Evolutionary conservation across 768 basidiomycete genomes (phyloP).

Genomic region (Pulveroboletus frians): DNA sequence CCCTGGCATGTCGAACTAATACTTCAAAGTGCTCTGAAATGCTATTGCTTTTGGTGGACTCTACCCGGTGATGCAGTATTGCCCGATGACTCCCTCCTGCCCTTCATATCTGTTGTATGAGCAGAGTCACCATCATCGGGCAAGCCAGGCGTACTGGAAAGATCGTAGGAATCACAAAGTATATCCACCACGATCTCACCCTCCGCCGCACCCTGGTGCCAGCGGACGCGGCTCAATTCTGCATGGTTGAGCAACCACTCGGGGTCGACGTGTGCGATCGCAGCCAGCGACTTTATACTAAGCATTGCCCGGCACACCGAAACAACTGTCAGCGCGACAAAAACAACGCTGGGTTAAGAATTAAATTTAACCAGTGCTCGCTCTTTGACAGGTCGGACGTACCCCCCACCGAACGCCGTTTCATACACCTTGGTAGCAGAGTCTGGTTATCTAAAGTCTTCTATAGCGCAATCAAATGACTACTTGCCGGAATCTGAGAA

Average conservation of each 20-base stretch:
- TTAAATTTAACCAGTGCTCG: not conserved
- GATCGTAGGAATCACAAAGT: not conserved
- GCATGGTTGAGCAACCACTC: slow-evolving; percentile 42
- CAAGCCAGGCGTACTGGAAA: not conserved
- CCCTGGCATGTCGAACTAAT: too few species aligned
- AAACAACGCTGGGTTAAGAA: not conserved
- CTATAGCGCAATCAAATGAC: not conserved
- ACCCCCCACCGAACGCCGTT: slow-evolving; percentile 7
- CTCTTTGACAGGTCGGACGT: not conserved
- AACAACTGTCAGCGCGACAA: slow-evolving; percentile 14
- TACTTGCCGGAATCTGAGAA: slow-evolving; percentile 10
- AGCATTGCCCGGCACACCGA: slow-evolving; percentile 38
- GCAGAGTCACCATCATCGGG: not conserved
- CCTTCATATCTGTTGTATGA: not conserved
- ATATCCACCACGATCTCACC: slow-evolving; percentile 32
- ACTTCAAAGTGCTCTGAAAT: too few species aligned
- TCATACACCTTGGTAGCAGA: slow-evolving; percentile 7
- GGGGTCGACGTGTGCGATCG: slow-evolving; percentile 37
- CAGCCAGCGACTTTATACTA: slow-evolving; percentile 39
- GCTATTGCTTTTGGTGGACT: not conserved
- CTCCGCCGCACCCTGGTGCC: slow-evolving; percentile 33
- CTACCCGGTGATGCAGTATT: not conserved
- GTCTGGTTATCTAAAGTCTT: not conserved
- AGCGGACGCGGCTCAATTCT: slow-evolving; percentile 41
- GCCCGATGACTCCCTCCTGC: not conserved